Conservation (phyloP, 805 yeast genomes). For the Grigorovia yakushimaensis region DNA sequence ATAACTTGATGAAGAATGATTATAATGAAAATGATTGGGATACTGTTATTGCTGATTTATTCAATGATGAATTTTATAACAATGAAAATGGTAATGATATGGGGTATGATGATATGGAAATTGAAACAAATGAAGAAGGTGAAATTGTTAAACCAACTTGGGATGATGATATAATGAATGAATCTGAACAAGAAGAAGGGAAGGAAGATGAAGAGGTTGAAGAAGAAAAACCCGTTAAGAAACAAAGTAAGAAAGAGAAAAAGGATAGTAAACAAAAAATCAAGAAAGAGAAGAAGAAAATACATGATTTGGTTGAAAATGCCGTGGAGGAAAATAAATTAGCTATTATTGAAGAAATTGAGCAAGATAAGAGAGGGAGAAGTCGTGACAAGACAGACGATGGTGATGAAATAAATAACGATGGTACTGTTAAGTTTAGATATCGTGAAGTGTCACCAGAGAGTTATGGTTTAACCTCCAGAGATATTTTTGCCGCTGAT, state of each 20-base stretch:
- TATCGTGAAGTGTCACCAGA: conserved; percentile 96
- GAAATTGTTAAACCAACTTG: not conserved
- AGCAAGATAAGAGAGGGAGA: conserved; percentile 52
- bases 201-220: conserved; percentile 16
- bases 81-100: conserved; percentile 45
- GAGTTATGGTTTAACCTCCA: conserved; percentile 70
- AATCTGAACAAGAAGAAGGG: conserved; percentile 2
- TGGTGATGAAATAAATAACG: not conserved
- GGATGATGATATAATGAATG: conserved; percentile 22
- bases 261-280: conserved; percentile 45
- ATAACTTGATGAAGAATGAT: conserved; percentile 72
- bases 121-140: conserved; percentile 31
- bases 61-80: conserved; percentile 75
- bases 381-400: conserved; percentile 36
- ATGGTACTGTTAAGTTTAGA: conserved; percentile 42
- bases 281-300: conserved; percentile 51
- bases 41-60: conserved; percentile 67
- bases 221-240: conserved; percentile 29
- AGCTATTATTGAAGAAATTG: conserved; percentile 59
- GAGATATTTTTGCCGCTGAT: conserved; percentile 85
- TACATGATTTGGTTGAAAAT: conserved; percentile 61
- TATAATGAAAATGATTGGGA: conserved; percentile 93
- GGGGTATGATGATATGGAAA: conserved; percentile 28
- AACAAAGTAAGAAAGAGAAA: conserved; percentile 34
- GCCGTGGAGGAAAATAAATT: conserved; percentile 68